phyloP scores from a whole-genome alignment of 2,329 filamentous ascomycete species.

The Beauveria bassiana region DNA sequence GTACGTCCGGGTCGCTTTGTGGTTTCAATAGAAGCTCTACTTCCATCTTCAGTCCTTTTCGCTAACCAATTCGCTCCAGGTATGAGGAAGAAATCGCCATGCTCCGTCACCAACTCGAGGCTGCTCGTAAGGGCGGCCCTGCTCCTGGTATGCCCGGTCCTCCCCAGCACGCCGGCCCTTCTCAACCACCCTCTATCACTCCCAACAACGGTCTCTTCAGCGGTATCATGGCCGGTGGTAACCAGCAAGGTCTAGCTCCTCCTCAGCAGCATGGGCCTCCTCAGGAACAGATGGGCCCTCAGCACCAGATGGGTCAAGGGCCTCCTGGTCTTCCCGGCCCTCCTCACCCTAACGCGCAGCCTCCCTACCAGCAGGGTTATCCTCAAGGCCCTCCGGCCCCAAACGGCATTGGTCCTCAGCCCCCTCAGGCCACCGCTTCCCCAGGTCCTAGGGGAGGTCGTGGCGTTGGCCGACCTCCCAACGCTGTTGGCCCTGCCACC shows the following conservation, averaged over 20 bases:
- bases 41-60: slow-evolving; percentile 12
- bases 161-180: slow-evolving; percentile 68
- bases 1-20: slow-evolving; percentile 37
- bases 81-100: slow-evolving; percentile 88
- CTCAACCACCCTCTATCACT: slow-evolving; percentile 79
- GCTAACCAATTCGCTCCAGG: slow-evolving; percentile 38
- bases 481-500: slow-evolving; percentile 64
- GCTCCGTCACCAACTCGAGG: slow-evolving; percentile 79
- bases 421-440: slow-evolving; percentile 76
- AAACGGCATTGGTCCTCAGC: slow-evolving; percentile 72
- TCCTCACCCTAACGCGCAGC: slow-evolving; percentile 56
- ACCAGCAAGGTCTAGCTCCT: slow-evolving; percentile 76
- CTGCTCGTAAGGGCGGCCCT: slow-evolving; percentile 57
- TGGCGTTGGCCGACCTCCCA: slow-evolving; percentile 58
- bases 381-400: slow-evolving; percentile 47
- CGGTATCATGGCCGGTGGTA: slow-evolving; percentile 87
- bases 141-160: slow-evolving; percentile 56
- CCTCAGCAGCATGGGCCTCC: slow-evolving; percentile 64
- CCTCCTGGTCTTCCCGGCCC: slow-evolving; percentile 58
- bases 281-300: slow-evolving; percentile 49
- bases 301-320: slow-evolving; percentile 60
- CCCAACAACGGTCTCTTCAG: slow-evolving; percentile 91
- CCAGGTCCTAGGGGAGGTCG: slow-evolving; percentile 78
- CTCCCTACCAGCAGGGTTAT: slow-evolving; percentile 64
- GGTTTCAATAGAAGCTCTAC: slow-evolving; percentile 21